Base-by-base conservation (phyloP, 31 red algal genomes). In the Odonthalia washingtoniensis region DNA sequence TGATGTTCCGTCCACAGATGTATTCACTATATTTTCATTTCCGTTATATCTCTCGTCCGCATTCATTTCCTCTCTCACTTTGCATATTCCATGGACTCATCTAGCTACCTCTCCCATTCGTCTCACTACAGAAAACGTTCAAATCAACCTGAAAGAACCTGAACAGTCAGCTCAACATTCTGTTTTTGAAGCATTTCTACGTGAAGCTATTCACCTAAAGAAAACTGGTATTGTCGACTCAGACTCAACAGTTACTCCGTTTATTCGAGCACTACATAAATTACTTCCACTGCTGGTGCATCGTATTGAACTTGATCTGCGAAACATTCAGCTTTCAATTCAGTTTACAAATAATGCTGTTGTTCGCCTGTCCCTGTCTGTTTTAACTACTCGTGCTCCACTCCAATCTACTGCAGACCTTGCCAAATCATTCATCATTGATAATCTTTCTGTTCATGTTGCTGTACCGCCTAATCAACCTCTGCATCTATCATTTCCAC, bases 241-340 rank as follows among this genome's bases (percentile, higher is more conserved):
- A 1, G 89, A 91, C 57, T 77, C 65, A 70, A 74, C 46, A 38
- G 81, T 84, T 39, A 73, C 79, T 3, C 40, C 80, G 26, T 34
- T 91, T 26, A 77, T 80, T 0, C 49, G 80, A 33, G 49, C 73
- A 18, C 57, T 91, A 5, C n/a, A 46, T 28, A 82, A 82, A 65
- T 57, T 91, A 21, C 14, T 91, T 32, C 89, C 89, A 4, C 74
- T 85, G 81, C 38, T 91, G 35, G 34, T 91, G 44, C 70, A 91
- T 65, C 89, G 89, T 35, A 68, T 91, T 17, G 89, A 91, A 42
- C 43, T 80, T 14, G 31, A 84, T 72, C 24, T 91, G 61, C 46
- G 40, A 36, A 72, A 91, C 62, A 73, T 91, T 5, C 76, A 46
- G 0, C 44, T 85, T 45, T 61, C 63, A n/a, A 39, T 91, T 31